These are phyloP conservation scores for Diplodia intermedia DNA, from an alignment of 2,329 filamentous ascomycete genomes.

Conservation along the genomic window DNA sequence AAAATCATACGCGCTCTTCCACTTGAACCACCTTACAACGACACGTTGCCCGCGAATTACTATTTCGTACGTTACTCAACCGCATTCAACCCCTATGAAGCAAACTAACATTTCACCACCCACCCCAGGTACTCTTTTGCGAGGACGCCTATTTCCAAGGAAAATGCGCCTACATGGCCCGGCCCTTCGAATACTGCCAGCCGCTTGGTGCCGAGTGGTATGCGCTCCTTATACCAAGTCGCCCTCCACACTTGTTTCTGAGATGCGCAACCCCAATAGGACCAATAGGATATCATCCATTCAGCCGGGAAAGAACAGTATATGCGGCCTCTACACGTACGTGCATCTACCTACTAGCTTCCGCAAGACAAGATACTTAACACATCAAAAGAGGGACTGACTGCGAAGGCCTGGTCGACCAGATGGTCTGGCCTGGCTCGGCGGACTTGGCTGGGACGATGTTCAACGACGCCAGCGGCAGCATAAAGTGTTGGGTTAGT, in stretches of 20 bases:
- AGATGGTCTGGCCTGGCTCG: slow-evolving; percentile 23
- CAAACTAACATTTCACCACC: background rate
- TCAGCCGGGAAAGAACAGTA: background rate
- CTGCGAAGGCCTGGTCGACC: slow-evolving; percentile 15
- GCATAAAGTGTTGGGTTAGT: slow-evolving; percentile 19
- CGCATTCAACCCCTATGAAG: too few species aligned
- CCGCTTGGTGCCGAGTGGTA: background rate
- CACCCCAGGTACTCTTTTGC: slow-evolving; percentile 14
- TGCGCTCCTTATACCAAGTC: background rate
- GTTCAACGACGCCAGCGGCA: slow-evolving; percentile 19
- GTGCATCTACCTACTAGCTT: background rate
- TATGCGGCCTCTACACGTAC: slow-evolving; percentile 17
- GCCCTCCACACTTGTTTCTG: background rate
- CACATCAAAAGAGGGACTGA: background rate
- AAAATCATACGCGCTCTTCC: background rate
- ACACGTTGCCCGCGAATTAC: background rate
- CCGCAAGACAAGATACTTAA: background rate
- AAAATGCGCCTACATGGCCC: slow-evolving; percentile 9
- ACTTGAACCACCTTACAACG: background rate
- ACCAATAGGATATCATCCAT: slow-evolving; percentile 16
- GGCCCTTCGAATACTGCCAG: slow-evolving; percentile 11
- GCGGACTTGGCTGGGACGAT: background rate
- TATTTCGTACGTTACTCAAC: background rate
- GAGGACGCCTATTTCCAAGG: slow-evolving; percentile 22
- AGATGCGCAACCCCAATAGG: background rate